Percentiles rank a stretch among this genome's conserved stretches.
These are phyloP conservation scores for Paracamarosporium sp. DNA, from an alignment of 2,329 filamentous ascomycete species.

Conservation along the genomic window DNA sequence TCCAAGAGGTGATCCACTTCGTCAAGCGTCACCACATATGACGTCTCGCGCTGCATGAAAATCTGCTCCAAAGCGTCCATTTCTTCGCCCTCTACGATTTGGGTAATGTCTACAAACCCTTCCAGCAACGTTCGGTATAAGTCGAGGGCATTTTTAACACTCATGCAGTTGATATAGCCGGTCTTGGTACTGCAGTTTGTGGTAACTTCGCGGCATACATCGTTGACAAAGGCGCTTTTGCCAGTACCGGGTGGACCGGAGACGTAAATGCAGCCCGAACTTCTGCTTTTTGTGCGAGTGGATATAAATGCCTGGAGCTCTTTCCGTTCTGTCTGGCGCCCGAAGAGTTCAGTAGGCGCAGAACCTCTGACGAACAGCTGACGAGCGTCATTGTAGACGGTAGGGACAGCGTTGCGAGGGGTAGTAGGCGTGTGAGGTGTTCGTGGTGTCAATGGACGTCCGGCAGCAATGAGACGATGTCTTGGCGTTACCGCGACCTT, in stretches of 20 bases:
- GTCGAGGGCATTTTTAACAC: constrained; percentile 86
- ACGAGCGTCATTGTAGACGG: constrained; percentile 85
- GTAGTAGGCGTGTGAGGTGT: constrained; percentile 79
- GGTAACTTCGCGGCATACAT: constrained; percentile 71
- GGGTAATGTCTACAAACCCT: constrained; percentile 66
- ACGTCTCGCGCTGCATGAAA: constrained; percentile 67
- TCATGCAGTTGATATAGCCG: constrained; percentile 95
- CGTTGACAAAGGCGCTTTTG: constrained; percentile 91
- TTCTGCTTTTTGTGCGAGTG: constrained; percentile 64
- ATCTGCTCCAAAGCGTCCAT: constrained; percentile 71
- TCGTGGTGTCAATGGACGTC: constrained; percentile 76
- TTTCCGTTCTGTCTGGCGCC: constrained; percentile 72
- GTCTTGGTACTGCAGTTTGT: constrained; percentile 64
- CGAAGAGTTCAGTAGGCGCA: constrained; percentile 76
- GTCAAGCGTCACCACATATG: constrained; percentile 87
- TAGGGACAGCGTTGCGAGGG: constrained; percentile 69
- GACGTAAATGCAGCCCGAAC: constrained; percentile 87
- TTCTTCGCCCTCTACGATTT: constrained; percentile 70
- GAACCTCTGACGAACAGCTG: constrained; percentile 85
- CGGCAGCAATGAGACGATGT: constrained; percentile 80
- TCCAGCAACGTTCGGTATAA: constrained; percentile 81
- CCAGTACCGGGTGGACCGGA: constrained; percentile 95
- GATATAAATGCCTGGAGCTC: constrained; percentile 75
- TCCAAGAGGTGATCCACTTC: constrained; percentile 95
- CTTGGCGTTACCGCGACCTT: constrained; percentile 78